Conservation (phyloP, 2,329 filamentous ascomycete genomes). For the Tolypocladium tropicale region DNA sequence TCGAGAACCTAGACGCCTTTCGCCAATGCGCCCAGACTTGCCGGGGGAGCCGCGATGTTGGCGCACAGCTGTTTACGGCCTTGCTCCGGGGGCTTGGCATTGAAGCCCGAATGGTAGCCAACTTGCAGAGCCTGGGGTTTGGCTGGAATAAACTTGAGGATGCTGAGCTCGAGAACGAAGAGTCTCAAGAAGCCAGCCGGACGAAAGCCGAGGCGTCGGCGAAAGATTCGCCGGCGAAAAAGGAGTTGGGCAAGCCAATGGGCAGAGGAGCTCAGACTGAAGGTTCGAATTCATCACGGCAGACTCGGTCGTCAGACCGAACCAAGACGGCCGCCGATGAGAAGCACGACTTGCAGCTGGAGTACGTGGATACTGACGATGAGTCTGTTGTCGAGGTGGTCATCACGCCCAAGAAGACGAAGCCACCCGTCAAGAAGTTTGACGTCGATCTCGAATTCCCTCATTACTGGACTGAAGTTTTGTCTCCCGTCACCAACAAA, state of each 20-base stretch:
- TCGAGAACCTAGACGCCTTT: conserved; percentile 58
- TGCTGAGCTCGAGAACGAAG: conserved; percentile 42
- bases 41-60: conserved; percentile 76
- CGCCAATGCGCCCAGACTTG: conserved; percentile 57
- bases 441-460: conserved; percentile 75
- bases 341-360: conserved; percentile 34
- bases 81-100: conserved; percentile 71
- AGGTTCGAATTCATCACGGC: conserved; percentile 4
- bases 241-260: neutral
- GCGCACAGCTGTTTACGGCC: conserved; percentile 82
- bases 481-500: conserved; percentile 71
- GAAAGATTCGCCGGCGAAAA: conserved; percentile 6
- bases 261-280: conserved; percentile 8
- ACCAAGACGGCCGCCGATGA: conserved; percentile 24
- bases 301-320: conserved; percentile 4
- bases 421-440: conserved; percentile 37
- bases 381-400: conserved; percentile 49
- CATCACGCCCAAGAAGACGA: conserved; percentile 26
- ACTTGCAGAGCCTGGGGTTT: conserved; percentile 77
- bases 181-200: neutral
- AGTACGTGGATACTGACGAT: conserved; percentile 41
- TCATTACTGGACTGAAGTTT: conserved; percentile 86
- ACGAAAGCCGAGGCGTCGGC: conserved; percentile 5
- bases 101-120: conserved; percentile 75
- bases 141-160: conserved; percentile 86